Conservation (phyloP, 2,329 filamentous ascomycete species). For the Coniochaeta sp. region DNA sequence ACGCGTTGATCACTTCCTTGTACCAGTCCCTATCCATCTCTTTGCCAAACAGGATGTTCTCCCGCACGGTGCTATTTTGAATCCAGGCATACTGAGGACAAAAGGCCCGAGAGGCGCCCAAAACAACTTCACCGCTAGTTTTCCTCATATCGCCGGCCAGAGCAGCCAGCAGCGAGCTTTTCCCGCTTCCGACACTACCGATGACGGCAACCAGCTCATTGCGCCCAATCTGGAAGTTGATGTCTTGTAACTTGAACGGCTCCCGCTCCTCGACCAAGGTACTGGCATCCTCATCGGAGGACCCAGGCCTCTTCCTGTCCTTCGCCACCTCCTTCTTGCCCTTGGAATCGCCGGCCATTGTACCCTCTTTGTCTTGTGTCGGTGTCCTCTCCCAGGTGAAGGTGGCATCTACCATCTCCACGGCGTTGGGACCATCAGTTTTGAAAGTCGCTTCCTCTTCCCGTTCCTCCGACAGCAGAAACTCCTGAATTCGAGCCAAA, state of each 20-base stretch:
- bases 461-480: slow-evolving; percentile 77
- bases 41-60: slow-evolving; percentile 90
- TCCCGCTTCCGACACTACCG: slow-evolving; percentile 81
- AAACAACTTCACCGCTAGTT: slow-evolving; percentile 62
- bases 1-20: slow-evolving; percentile 70
- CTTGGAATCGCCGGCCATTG: slow-evolving; percentile 35
- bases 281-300: slow-evolving; percentile 42
- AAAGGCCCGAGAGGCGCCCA: slow-evolving; percentile 77
- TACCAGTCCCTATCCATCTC: slow-evolving; percentile 73
- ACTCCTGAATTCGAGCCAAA: slow-evolving; percentile 78
- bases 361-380: slow-evolving; percentile 41
- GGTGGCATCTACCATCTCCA: slow-evolving; percentile 63
- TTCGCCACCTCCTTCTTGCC: slow-evolving; percentile 35
- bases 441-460: slow-evolving; percentile 57
- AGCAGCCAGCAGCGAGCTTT: slow-evolving; percentile 81
- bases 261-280: slow-evolving; percentile 51
- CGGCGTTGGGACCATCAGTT: slow-evolving; percentile 54
- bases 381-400: slow-evolving; percentile 82
- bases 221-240: slow-evolving; percentile 61
- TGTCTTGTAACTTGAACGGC: slow-evolving; percentile 64
- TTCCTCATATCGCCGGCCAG: slow-evolving; percentile 91
- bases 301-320: slow-evolving; percentile 23
- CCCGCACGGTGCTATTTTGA: slow-evolving; percentile 77
- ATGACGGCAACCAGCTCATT: slow-evolving; percentile 82
- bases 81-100: slow-evolving; percentile 98